Percentiles rank a stretch among this genome's conserved stretches.
Conservation (phyloP, 306 rosid genomes). For the Fragaria vesca region DNA sequence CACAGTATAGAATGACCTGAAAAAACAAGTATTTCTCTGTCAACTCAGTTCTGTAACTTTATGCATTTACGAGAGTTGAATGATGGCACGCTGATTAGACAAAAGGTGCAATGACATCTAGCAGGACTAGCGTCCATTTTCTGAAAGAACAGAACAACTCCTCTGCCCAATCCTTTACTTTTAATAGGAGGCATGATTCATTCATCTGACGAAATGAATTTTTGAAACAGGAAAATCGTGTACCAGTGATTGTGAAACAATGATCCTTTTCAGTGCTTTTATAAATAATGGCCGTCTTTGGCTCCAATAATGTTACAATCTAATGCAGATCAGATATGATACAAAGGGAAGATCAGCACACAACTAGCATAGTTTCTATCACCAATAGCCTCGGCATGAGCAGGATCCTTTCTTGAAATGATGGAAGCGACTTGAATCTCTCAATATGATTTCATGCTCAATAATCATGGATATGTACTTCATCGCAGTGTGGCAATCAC, state of each 20-base stretch:
- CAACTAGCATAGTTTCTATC: slow-evolving; percentile 26
- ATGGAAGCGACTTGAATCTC: slow-evolving; percentile 91
- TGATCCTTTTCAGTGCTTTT: background rate
- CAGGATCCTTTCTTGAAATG: slow-evolving; percentile 83
- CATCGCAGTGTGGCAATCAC: slow-evolving; percentile 77
- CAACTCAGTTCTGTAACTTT: no score
- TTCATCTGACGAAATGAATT: background rate
- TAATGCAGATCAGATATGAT: background rate
- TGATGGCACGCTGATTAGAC: background rate
- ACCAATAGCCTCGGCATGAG: slow-evolving; percentile 82
- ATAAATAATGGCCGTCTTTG: background rate
- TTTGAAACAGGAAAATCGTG: background rate
- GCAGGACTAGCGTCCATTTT: background rate
- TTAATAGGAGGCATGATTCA: background rate
- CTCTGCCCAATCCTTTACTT: background rate
- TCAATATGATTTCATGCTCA: slow-evolving; percentile 71
- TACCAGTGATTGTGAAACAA: background rate
- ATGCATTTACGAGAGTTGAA: background rate
- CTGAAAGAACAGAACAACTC: background rate
- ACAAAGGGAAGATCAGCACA: background rate
- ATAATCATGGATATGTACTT: slow-evolving; percentile 70
- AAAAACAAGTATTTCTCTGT: background rate
- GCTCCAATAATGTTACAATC: background rate
- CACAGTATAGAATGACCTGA: no score
- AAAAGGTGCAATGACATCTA: background rate